Evolutionary conservation across 805 yeast species (phyloP).

Genomic region (Starmerella floris): DNA sequence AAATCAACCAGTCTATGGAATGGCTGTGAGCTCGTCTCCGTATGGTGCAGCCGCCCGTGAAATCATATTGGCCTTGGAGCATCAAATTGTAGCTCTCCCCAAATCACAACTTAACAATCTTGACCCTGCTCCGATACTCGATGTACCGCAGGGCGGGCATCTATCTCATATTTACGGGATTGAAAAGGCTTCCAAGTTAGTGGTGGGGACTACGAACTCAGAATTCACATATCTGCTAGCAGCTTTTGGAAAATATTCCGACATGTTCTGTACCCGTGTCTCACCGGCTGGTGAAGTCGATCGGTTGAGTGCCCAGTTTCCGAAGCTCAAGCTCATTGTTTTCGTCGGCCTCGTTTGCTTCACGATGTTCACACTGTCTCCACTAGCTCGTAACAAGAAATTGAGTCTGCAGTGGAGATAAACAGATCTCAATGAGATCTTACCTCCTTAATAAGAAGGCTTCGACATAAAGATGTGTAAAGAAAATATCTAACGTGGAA

Average conservation of each 20-base stretch:
- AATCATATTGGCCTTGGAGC: slow-evolving; percentile 42
- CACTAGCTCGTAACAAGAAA: slow-evolving; percentile 11
- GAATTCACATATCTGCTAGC: slow-evolving; percentile 67
- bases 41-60: slow-evolving; percentile 59
- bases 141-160: slow-evolving; percentile 46
- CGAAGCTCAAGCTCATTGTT: slow-evolving; percentile 44
- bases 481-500: too few relatives aligned
- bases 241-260: slow-evolving; percentile 39
- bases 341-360: slow-evolving; percentile 42
- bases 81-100: slow-evolving; percentile 59
- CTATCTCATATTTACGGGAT: slow-evolving; percentile 42
- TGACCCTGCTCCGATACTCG: slow-evolving; percentile 43
- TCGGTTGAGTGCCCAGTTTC: slow-evolving; percentile 52
- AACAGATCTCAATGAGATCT: too few relatives aligned
- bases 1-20: slow-evolving; percentile 31
- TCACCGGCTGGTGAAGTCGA: slow-evolving; percentile 76
- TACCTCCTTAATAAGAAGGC: too few relatives aligned
- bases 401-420: slow-evolving; percentile 14
- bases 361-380: slow-evolving; percentile 10
- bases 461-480: too few relatives aligned
- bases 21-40: slow-evolving; percentile 45
- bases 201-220: slow-evolving; percentile 47
- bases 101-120: slow-evolving; percentile 55
- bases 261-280: slow-evolving; percentile 66
- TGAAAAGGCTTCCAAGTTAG: slow-evolving; percentile 26